Evolutionary conservation across 495 filamentous ascomycete species (phyloP).

Genomic region (Neurospora sp.): DNA sequence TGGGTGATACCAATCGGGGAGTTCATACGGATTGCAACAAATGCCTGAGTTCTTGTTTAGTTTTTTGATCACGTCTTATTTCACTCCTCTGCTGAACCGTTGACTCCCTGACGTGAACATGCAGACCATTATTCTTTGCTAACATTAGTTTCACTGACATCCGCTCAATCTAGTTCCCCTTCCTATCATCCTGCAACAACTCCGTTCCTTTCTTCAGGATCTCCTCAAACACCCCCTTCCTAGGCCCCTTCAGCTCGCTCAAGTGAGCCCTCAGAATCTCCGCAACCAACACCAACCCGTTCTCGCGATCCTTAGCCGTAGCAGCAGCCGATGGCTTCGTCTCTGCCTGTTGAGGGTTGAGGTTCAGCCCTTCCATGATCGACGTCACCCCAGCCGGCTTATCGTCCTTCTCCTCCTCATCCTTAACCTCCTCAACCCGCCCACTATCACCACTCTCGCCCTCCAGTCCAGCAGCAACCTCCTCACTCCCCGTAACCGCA

Average conservation of each 20-base stretch:
- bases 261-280: slow-evolving; percentile 45
- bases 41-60: neutral
- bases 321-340: slow-evolving; percentile 20
- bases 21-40: slow-evolving; percentile 8
- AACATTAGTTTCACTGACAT: neutral
- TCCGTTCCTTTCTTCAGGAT: slow-evolving; percentile 27
- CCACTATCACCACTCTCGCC: neutral
- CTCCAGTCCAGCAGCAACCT: neutral
- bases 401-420: slow-evolving; percentile 13
- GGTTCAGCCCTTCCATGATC: slow-evolving; percentile 10
- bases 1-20: slow-evolving; percentile 5
- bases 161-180: neutral
- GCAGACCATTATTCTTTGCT: neutral
- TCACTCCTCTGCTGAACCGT: neutral
- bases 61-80: neutral
- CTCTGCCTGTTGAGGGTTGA: slow-evolving; percentile 30
- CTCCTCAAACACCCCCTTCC: slow-evolving; percentile 24
- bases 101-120: neutral
- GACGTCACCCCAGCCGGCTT: neutral
- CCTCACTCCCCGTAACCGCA: neutral
- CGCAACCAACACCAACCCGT: slow-evolving; percentile 51
- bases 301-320: slow-evolving; percentile 47
- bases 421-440: neutral
- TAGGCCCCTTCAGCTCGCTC: slow-evolving; percentile 24
- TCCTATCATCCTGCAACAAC: slow-evolving; percentile 20